A percentile compares a stretch with the other conserved stretches of the same genome.
phyloP scores from a whole-genome alignment of 164 flowering plant genomes.

The Umbellularia californica region DNA sequence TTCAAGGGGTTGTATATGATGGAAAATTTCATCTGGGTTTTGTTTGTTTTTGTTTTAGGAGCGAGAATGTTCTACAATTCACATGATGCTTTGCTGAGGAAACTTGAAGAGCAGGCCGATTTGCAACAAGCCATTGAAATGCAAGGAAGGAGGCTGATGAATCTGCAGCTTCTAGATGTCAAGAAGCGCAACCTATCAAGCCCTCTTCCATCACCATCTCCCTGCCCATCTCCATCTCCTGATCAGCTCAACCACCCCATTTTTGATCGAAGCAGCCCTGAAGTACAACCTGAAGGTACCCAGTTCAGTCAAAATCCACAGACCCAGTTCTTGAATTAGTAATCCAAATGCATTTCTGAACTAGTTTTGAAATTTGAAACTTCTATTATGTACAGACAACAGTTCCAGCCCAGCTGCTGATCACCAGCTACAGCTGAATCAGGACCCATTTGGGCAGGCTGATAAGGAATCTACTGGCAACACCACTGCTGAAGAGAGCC shows the following conservation, averaged over 20 bases:
- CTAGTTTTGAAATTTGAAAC: slow-evolving; percentile 6
- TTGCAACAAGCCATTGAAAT: slow-evolving; percentile 83
- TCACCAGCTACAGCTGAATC: slow-evolving; percentile 15
- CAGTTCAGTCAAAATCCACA: neutral
- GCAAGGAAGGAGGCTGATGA: slow-evolving; percentile 71
- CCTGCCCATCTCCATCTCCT: slow-evolving; percentile 1
- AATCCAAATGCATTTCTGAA: neutral
- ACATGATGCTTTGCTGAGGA: slow-evolving; percentile 65
- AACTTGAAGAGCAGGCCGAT: slow-evolving; percentile 73
- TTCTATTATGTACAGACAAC: slow-evolving; percentile 20
- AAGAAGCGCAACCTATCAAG: slow-evolving; percentile 30
- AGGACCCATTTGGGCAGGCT: neutral
- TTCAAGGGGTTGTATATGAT: too few relatives aligned
- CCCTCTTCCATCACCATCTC: neutral
- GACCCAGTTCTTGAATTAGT: neutral
- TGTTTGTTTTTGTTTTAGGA: slow-evolving; percentile 24
- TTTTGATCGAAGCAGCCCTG: slow-evolving; percentile 30
- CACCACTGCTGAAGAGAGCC: slow-evolving; percentile 23
- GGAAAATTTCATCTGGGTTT: neutral
- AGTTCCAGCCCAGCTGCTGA: slow-evolving; percentile 19
- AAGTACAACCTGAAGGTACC: slow-evolving; percentile 40
- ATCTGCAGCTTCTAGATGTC: slow-evolving; percentile 65
- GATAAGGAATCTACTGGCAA: slow-evolving; percentile 14
- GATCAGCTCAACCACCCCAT: slow-evolving; percentile 22
- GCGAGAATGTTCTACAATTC: slow-evolving; percentile 61